Conservation (phyloP, 208 protist genomes). For the Angomonas ambiguus region DNA sequence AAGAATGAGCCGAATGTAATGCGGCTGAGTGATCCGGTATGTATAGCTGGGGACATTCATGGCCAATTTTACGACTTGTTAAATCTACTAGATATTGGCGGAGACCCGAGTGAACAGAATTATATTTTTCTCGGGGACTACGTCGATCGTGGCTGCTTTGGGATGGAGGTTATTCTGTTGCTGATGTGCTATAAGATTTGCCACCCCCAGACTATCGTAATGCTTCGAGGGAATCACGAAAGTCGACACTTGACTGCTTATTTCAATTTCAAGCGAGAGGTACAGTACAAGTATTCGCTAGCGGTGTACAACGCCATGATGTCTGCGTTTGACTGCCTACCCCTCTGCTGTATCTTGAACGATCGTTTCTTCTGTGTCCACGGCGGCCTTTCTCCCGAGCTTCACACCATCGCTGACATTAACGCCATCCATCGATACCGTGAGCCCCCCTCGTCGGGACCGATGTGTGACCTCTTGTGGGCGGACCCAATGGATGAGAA, state of each 20-base stretch:
- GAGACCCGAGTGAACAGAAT: slow-evolving; percentile 70
- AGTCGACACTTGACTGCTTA: slow-evolving; percentile 96
- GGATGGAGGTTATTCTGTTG: slow-evolving; percentile 87
- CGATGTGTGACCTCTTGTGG: slow-evolving; percentile 96
- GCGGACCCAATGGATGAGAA: slow-evolving; percentile 91
- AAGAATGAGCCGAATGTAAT: slow-evolving; percentile 87
- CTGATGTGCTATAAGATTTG: slow-evolving; percentile 94
- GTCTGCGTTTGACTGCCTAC: slow-evolving; percentile 92
- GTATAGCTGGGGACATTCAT: slow-evolving; percentile 94
- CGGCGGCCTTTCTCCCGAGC: slow-evolving; percentile 84
- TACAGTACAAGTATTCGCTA: slow-evolving; percentile 89
- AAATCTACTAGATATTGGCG: slow-evolving; percentile 93
- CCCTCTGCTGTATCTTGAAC: slow-evolving; percentile 86
- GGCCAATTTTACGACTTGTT: slow-evolving; percentile 97
- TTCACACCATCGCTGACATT: slow-evolving; percentile 75
- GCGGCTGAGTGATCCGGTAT: slow-evolving; percentile 63
- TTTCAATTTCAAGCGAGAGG: slow-evolving; percentile 96
- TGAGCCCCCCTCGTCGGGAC: slow-evolving; percentile 86
- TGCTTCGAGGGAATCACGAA: slow-evolving; percentile 98
- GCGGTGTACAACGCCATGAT: slow-evolving; percentile 89
- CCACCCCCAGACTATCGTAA: slow-evolving; percentile 87
- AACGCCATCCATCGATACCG: slow-evolving; percentile 91
- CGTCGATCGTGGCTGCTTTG: slow-evolving; percentile 92
- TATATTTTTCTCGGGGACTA: slow-evolving; percentile 98
- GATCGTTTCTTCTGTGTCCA: slow-evolving; percentile 93